These are phyloP conservation scores for Fusarium brevicatenulatum DNA, from an alignment of 2,329 filamentous ascomycete genomes.

Conservation along the genomic window DNA sequence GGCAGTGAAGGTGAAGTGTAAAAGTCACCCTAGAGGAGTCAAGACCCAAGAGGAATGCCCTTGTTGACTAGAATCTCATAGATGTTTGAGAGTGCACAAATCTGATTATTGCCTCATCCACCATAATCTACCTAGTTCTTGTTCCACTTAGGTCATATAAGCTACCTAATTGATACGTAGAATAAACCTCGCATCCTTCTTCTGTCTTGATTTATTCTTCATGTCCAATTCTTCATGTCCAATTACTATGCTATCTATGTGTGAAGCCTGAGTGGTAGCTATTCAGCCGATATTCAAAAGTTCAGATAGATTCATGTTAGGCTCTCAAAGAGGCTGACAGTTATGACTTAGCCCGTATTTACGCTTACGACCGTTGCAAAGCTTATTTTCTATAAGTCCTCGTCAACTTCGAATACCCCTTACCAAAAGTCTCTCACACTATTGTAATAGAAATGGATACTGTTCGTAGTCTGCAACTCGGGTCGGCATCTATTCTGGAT, in stretches of 20 bases:
- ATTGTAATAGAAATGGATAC: fast-evolving
- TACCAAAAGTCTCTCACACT: background rate
- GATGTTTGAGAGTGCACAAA: no score
- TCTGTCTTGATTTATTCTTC: background rate
- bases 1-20: background rate
- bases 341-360: fast-evolving
- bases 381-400: background rate
- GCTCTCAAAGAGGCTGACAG: background rate
- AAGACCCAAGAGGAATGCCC: background rate
- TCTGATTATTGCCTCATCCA: background rate
- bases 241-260: background rate
- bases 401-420: background rate
- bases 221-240: fast-evolving
- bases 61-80: background rate
- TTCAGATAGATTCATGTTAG: background rate
- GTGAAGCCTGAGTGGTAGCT: background rate
- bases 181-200: background rate
- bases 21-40: background rate
- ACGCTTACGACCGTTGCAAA: background rate
- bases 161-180: background rate
- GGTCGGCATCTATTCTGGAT: background rate
- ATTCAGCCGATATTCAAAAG: fast-evolving
- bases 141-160: background rate
- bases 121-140: background rate
- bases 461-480: background rate